Percentiles rank a stretch among this genome's conserved stretches.
Evolutionary conservation across 257 asterid genomes (phyloP).

Genomic region (Scutellaria galericulata): DNA sequence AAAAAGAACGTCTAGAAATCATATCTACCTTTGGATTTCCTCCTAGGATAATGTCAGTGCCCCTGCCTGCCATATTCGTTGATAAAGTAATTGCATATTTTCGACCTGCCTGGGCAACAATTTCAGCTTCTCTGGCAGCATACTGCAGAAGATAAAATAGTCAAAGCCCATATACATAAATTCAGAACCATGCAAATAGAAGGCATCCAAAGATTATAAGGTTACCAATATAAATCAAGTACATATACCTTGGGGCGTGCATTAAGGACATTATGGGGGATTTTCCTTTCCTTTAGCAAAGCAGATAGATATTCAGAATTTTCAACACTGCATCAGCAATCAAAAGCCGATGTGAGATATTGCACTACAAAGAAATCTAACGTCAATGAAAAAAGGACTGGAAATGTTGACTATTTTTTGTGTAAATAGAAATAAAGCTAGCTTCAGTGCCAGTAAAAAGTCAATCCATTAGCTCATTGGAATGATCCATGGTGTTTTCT

Average conservation of each 20-base stretch:
- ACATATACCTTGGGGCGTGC: slow-evolving; percentile 92
- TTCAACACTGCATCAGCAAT: slow-evolving; percentile 78
- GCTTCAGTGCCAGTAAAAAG: slow-evolving; percentile 19
- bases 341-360: slow-evolving; percentile 34
- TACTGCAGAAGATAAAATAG: slow-evolving; percentile 58
- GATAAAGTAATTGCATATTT: slow-evolving; percentile 93
- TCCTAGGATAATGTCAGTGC: slow-evolving; percentile 97
- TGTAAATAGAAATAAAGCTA: slow-evolving; percentile 16
- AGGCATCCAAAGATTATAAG: slow-evolving; percentile 25
- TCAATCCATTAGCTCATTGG: slow-evolving; percentile 7
- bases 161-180: slow-evolving; percentile 19
- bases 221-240: slow-evolving; percentile 18
- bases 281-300: slow-evolving; percentile 68
- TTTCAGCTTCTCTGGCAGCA: slow-evolving; percentile 99
- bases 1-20: slow-evolving; percentile 10
- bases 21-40: slow-evolving; percentile 92
- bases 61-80: slow-evolving; percentile 99
- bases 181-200: slow-evolving; percentile 21
- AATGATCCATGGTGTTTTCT: neutral
- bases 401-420: neutral
- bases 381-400: slow-evolving; percentile 1
- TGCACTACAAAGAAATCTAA: neutral
- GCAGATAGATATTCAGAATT: slow-evolving; percentile 86
- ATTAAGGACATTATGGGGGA: slow-evolving; percentile 96
- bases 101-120: slow-evolving; percentile 97